Evolutionary conservation across 2,329 filamentous ascomycete genomes (phyloP).

Genomic region (Nannizziopsis arthrosporioides): DNA sequence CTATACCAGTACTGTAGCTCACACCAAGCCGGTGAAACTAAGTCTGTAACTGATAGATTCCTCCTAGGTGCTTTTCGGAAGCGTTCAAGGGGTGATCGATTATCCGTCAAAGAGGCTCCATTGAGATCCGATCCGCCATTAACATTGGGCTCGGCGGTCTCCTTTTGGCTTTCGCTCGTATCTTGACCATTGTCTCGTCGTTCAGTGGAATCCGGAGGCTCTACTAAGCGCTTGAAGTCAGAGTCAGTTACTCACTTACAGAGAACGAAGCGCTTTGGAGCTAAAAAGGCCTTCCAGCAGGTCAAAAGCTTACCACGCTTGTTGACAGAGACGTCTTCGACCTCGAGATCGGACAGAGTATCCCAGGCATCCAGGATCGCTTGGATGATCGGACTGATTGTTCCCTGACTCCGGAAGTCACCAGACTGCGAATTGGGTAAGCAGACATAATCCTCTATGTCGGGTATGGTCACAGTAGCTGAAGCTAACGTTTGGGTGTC

Average conservation of each 20-base stretch:
- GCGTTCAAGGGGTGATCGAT: slow-evolving; percentile 56
- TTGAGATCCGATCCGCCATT: slow-evolving; percentile 14
- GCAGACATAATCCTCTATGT: slow-evolving; percentile 8
- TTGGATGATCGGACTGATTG: slow-evolving; percentile 1
- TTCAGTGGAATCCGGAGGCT: slow-evolving; percentile 34
- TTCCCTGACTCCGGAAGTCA: not conserved
- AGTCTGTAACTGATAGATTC: slow-evolving; percentile 73
- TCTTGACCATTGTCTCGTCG: slow-evolving; percentile 24
- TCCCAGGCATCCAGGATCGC: slow-evolving; percentile 7
- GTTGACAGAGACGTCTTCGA: slow-evolving; percentile 3
- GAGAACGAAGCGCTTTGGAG: not conserved
- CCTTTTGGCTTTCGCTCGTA: slow-evolving; percentile 14
- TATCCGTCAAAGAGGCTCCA: slow-evolving; percentile 26
- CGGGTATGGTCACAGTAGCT: not conserved
- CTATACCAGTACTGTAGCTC: slow-evolving; percentile 89
- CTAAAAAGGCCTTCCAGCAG: too few species aligned
- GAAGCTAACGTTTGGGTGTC: not conserved
- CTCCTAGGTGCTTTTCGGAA: slow-evolving; percentile 69
- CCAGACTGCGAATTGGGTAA: not conserved
- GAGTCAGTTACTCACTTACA: slow-evolving; percentile 41
- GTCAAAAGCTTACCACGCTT: slow-evolving; percentile 2
- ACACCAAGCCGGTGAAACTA: slow-evolving; percentile 87
- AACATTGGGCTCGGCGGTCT: slow-evolving; percentile 6
- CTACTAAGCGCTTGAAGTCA: slow-evolving; percentile 52
- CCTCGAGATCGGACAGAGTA: slow-evolving; percentile 4